Percentiles rank a stretch among this genome's conserved stretches.
These are phyloP conservation scores for Globisporangium paroecandrum DNA, from an alignment of 352 stramenopile genomes.

Conservation along the genomic window DNA sequence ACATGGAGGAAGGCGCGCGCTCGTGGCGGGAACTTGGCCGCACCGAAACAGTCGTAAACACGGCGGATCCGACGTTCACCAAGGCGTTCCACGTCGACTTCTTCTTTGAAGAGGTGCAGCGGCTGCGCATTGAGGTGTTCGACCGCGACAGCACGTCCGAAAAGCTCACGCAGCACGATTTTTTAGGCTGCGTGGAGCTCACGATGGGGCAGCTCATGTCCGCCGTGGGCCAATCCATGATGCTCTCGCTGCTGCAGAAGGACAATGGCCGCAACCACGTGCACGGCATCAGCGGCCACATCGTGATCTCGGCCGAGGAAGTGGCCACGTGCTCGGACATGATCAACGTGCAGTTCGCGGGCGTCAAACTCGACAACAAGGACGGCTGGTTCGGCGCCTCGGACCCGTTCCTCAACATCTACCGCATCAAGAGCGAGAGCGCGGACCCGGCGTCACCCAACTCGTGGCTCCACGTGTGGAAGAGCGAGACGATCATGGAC, in stretches of 20 bases:
- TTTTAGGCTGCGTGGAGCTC: constrained; percentile 71
- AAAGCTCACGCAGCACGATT: constrained; percentile 58
- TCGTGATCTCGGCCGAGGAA: constrained; percentile 72
- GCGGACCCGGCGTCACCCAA: constrained; percentile 31
- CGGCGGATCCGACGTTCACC: constrained; percentile 62
- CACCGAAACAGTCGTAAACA: constrained; percentile 77
- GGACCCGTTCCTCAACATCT: constrained; percentile 77
- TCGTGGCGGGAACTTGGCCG: constrained; percentile 69
- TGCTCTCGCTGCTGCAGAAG: constrained; percentile 56
- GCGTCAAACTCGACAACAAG: constrained; percentile 72
- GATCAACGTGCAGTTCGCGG: constrained; percentile 57
- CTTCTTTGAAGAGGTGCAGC: constrained; percentile 82
- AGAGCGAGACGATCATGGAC: constrained; percentile 61
- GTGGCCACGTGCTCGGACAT: constrained; percentile 61
- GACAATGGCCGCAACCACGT: constrained; percentile 29
- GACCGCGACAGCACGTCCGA: constrained; percentile 70
- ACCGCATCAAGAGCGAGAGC: constrained; percentile 45
- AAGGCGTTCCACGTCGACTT: constrained; percentile 70
- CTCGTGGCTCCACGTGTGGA: constrained; percentile 69
- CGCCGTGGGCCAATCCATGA: constrained; percentile 49
- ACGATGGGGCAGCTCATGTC: constrained; percentile 79
- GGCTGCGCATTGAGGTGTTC: constrained; percentile 74
- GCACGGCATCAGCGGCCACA: constrained; percentile 48
- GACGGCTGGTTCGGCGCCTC: constrained; percentile 76
- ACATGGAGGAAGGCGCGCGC: constrained; percentile 48